These are phyloP conservation scores for Lipomyces yamadae DNA, from an alignment of 805 yeast species.

Conservation along the genomic window DNA sequence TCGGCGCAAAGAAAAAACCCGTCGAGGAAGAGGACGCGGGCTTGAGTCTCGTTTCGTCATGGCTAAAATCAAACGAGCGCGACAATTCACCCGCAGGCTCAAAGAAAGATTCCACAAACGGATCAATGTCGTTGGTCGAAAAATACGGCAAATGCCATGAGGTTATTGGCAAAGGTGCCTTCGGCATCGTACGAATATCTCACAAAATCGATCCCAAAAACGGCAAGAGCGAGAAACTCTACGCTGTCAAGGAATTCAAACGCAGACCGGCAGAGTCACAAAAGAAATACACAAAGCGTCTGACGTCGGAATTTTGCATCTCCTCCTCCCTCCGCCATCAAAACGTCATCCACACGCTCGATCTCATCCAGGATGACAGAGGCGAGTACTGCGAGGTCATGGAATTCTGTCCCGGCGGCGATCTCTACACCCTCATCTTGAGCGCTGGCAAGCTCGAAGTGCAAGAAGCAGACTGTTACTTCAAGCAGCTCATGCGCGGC, in stretches of 20 bases:
- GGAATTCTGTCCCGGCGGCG: slow-evolving; percentile 95
- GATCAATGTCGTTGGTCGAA: slow-evolving; percentile 68
- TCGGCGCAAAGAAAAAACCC: slow-evolving; percentile 41
- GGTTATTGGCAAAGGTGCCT: slow-evolving; percentile 85
- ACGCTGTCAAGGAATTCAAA: slow-evolving; percentile 79
- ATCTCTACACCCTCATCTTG: slow-evolving; percentile 64
- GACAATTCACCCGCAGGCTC: slow-evolving; percentile 41
- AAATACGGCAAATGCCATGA: slow-evolving; percentile 96
- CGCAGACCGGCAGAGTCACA: slow-evolving; percentile 63
- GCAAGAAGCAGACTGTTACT: slow-evolving; percentile 82
- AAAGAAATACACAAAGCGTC: slow-evolving; percentile 65
- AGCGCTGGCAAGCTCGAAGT: slow-evolving; percentile 59
- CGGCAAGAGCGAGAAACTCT: slow-evolving; percentile 53
- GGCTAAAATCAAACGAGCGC: slow-evolving; percentile 39
- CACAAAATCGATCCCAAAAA: slow-evolving; percentile 59
- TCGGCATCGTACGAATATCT: slow-evolving; percentile 88
- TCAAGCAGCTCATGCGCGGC: slow-evolving; percentile 84
- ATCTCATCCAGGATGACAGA: slow-evolving; percentile 73
- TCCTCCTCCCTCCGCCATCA: slow-evolving; percentile 75
- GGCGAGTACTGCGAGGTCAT: slow-evolving; percentile 84
- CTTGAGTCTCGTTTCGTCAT: slow-evolving; percentile 35
- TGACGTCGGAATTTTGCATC: slow-evolving; percentile 89
- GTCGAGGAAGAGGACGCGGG: slow-evolving; percentile 23
- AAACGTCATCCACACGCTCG: slow-evolving; percentile 78
- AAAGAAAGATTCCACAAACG: slow-evolving; percentile 19